Conservation (phyloP, 1,284 basidiomycete species). For the Tetrapyrgos nigripes region DNA sequence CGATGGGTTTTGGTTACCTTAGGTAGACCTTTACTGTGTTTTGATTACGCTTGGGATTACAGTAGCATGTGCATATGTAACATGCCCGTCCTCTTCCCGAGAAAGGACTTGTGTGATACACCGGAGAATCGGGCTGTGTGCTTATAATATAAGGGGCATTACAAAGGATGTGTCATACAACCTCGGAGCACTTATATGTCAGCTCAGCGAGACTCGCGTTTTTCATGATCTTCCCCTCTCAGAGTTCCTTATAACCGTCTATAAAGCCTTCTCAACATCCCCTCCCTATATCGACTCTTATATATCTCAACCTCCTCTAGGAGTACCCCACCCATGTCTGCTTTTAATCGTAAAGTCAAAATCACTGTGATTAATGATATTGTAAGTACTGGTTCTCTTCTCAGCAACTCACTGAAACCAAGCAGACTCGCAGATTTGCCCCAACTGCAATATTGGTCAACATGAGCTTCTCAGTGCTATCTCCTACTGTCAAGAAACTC, state of each 20-base stretch:
- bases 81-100: no score
- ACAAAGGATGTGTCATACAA: neutral
- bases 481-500: slow-evolving; percentile 60
- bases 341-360: slow-evolving; percentile 55
- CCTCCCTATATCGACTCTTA: slow-evolving; percentile 4
- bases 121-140: no score
- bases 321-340: slow-evolving; percentile 36
- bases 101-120: no score
- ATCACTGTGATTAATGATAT: slow-evolving; percentile 77
- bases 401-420: slow-evolving; percentile 16
- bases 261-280: neutral
- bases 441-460: slow-evolving; percentile 78
- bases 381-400: slow-evolving; percentile 47
- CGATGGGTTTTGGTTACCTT: slow-evolving; percentile 32
- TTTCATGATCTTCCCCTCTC: neutral
- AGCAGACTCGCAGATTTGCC: slow-evolving; percentile 56
- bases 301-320: neutral
- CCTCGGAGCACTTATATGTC: neutral
- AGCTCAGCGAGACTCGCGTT: neutral
- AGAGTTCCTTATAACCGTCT: neutral
- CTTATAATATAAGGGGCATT: neutral
- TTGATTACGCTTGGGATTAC: no score
- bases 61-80: no score
- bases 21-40: slow-evolving; percentile 18
- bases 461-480: slow-evolving; percentile 76